Base-by-base conservation (phyloP, 2,329 filamentous ascomycete genomes). In the Aspergillus versicolor region DNA sequence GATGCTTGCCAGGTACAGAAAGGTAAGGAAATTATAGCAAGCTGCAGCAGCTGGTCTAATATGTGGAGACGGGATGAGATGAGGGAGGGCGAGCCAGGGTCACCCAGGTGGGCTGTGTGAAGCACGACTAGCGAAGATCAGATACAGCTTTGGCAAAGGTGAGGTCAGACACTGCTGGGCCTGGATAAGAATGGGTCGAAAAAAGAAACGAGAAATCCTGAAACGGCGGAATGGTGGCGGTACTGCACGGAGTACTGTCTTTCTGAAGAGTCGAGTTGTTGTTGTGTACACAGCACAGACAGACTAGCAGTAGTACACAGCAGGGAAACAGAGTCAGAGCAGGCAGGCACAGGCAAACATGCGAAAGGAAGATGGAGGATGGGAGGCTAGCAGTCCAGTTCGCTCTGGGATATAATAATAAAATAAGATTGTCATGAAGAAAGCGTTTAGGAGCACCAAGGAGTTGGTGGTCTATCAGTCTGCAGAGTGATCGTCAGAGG, bases 101-200 rank as follows among this genome's bases (percentile, higher is more conserved):
- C 49, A 54, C 30, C 37, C 22, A 56, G 49, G 59, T 59, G 61
- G 63, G 62, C 62, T 65, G 63, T 64, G 63, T 63, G 58, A 50
- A 60, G 44, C 50, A 49, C 37, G 54, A 45, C 52, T 55, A 57
- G 50, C 37, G 49, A 48, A 56, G 55, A 56, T 56, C 49, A 47
- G 54, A 40, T 54, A 60, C 51, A 55, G 27, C 11, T 22, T 38
- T 34, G 43, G 61, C 53, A 59, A 27, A 53, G 45, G 50, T 47
- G 42, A 41, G 48, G 40, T 37, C 34, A 37, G 12, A 37, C 12
- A 37, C 34, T 37, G 34, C 34, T n/a, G 34, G 15, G 34, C 34
- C 34, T 37, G 15, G 34, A 37, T 27, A 51, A 19, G 24, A 32
- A 49, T 38, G 24, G 45, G 41, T 49, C 45, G 40, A 44, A 46